A percentile compares a stretch with the other conserved stretches of the same genome.
These are phyloP conservation scores for Rhytidhysteron rufulum DNA, from an alignment of 2,329 filamentous ascomycete species.

Conservation along the genomic window DNA sequence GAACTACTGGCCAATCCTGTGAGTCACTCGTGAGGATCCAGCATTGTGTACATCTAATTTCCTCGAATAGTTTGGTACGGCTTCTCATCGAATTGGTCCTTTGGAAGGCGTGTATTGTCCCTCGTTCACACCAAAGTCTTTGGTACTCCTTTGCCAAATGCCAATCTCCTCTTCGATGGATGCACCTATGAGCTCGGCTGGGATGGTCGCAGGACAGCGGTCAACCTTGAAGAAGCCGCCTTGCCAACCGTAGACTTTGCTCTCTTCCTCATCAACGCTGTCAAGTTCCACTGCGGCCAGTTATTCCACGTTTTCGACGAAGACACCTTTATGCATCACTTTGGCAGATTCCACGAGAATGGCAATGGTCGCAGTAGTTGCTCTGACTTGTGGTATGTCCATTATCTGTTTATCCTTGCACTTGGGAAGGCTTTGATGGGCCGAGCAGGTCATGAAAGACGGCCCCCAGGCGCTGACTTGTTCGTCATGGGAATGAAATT, in stretches of 20 bases:
- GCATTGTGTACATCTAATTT: too few species aligned
- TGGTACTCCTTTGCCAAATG: conserved; percentile 40
- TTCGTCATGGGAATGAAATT: conserved; percentile 59
- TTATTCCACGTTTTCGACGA: conserved; percentile 56
- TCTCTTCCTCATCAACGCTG: conserved; percentile 52
- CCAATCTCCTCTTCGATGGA: conserved; percentile 49
- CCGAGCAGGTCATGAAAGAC: conserved; percentile 21
- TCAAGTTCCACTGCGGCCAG: conserved; percentile 55
- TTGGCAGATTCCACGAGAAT: conserved; percentile 35
- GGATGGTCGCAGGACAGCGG: conserved; percentile 39
- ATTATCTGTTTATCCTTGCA: conserved; percentile 52
- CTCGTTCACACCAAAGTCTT: conserved; percentile 48
- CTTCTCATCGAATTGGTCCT: conserved; percentile 57
- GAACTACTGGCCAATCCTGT: too few species aligned
- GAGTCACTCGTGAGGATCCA: too few species aligned
- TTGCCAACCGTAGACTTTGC: conserved; percentile 52
- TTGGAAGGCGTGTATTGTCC: conserved; percentile 48
- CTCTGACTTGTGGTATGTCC: conserved; percentile 54
- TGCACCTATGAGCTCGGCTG: conserved; percentile 51
- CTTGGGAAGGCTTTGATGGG: conserved; percentile 54
- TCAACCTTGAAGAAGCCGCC: conserved; percentile 30
- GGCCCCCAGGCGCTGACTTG: conserved; percentile 54
- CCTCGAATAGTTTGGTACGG: too few species aligned
- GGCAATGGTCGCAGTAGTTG: conserved; percentile 19
- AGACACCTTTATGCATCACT: conserved; percentile 46